Evolutionary conservation across 495 filamentous ascomycete genomes (phyloP).

Genomic region (Aspergillus sparsus): DNA sequence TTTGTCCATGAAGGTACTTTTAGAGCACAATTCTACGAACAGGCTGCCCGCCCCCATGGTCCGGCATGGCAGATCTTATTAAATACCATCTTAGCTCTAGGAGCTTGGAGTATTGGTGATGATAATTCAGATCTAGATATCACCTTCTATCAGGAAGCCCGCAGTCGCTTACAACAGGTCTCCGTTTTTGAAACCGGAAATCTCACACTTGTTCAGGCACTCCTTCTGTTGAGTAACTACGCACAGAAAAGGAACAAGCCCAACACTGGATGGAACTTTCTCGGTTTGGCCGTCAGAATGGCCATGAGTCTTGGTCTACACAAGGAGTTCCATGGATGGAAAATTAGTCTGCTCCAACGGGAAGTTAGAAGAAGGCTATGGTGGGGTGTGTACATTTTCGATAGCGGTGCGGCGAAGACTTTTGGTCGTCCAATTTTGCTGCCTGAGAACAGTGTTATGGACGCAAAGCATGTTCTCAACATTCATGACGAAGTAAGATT

Average conservation of each 20-base stretch:
- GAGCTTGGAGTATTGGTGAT: constrained; percentile 54
- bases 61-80: constrained; percentile 55
- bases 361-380: constrained; percentile 48
- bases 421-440: constrained; percentile 51
- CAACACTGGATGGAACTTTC: constrained; percentile 58
- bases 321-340: constrained; percentile 57
- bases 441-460: constrained; percentile 51
- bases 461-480: constrained; percentile 49
- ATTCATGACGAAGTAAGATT: constrained; percentile 47
- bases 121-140: constrained; percentile 51
- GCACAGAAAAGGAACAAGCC: constrained; percentile 58
- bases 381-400: constrained; percentile 53
- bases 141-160: constrained; percentile 50
- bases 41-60: constrained; percentile 49
- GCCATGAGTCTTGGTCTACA: constrained; percentile 57
- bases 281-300: constrained; percentile 53
- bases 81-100: constrained; percentile 53
- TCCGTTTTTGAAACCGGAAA: constrained; percentile 55
- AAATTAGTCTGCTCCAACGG: constrained; percentile 52
- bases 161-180: constrained; percentile 45
- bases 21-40: constrained; percentile 54
- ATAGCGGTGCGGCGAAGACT: constrained; percentile 50
- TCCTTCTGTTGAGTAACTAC: constrained; percentile 55
- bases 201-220: constrained; percentile 51
- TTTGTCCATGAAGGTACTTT: constrained; percentile 58